Conservation (phyloP, 2,329 filamentous ascomycete species). For the Immersiporthe knoxdaviesiana region DNA sequence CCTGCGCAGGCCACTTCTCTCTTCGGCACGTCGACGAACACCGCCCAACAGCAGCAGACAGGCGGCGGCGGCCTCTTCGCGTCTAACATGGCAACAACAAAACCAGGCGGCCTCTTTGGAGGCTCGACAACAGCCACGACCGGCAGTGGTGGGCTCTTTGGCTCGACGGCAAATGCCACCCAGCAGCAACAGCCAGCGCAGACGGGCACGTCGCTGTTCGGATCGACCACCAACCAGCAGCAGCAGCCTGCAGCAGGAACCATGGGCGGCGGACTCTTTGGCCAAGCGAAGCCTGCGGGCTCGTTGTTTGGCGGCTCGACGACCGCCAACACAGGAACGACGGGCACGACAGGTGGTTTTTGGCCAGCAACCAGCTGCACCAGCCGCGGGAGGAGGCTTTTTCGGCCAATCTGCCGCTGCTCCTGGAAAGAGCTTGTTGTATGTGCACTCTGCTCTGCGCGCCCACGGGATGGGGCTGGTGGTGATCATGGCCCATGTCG, state of each 20-base stretch:
- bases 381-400: slow-evolving; percentile 24
- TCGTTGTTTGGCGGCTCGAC: slow-evolving; percentile 29
- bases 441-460: slow-evolving; percentile 19
- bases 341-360: slow-evolving; percentile 39
- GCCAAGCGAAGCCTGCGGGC: slow-evolving; percentile 35
- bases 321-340: slow-evolving; percentile 35
- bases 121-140: slow-evolving; percentile 30
- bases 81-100: slow-evolving; percentile 33
- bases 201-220: slow-evolving; percentile 40
- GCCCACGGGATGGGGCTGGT: too few species aligned
- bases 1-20: slow-evolving; percentile 33
- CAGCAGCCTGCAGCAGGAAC: slow-evolving; percentile 29
- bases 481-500: neutral
- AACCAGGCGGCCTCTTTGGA: slow-evolving; percentile 31
- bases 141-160: slow-evolving; percentile 29
- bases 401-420: slow-evolving; percentile 30
- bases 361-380: slow-evolving; percentile 32
- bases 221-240: slow-evolving; percentile 32
- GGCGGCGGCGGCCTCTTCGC: slow-evolving; percentile 15
- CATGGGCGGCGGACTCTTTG: slow-evolving; percentile 32
- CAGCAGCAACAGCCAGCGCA: slow-evolving; percentile 29
- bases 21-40: slow-evolving; percentile 36
- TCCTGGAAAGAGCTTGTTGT: slow-evolving; percentile 35
- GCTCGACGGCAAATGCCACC: slow-evolving; percentile 14
- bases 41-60: slow-evolving; percentile 31